A percentile compares a stretch with the other conserved stretches of the same genome.
Evolutionary conservation across 2,329 filamentous ascomycete species (phyloP).

Genomic region (Exophiala sideris): DNA sequence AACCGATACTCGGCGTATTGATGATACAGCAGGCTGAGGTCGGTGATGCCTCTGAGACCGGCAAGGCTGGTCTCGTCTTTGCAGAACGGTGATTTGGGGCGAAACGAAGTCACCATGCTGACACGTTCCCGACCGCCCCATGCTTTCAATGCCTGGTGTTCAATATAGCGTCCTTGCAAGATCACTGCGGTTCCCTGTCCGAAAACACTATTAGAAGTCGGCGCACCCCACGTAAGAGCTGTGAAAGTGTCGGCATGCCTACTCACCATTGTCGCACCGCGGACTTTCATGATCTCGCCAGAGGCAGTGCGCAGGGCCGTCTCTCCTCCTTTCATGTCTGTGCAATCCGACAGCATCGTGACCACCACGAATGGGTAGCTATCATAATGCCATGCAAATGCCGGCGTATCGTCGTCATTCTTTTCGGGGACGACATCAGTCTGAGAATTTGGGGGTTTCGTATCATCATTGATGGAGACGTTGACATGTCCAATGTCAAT

Average conservation of each 20-base stretch:
- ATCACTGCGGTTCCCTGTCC: conserved; percentile 59
- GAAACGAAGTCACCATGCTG: conserved; percentile 63
- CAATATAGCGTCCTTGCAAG: conserved; percentile 65
- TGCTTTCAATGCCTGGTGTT: conserved; percentile 60
- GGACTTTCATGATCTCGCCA: conserved; percentile 41
- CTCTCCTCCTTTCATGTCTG: conserved; percentile 35
- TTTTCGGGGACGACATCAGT: neutral
- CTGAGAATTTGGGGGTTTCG: conserved; percentile 21
- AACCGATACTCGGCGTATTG: conserved; percentile 61
- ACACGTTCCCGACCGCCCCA: conserved; percentile 59
- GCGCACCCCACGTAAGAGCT: neutral
- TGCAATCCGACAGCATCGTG: conserved; percentile 36
- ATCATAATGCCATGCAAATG: conserved; percentile 47
- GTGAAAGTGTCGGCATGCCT: neutral
- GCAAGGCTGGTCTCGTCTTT: conserved; percentile 55
- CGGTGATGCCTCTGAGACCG: conserved; percentile 44
- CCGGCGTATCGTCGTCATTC: conserved; percentile 30
- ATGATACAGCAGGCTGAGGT: conserved; percentile 56
- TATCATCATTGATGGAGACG: conserved; percentile 40
- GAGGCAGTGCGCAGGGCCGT: conserved; percentile 45
- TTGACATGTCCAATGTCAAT: conserved; percentile 60
- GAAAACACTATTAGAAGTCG: neutral
- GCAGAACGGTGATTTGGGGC: conserved; percentile 53
- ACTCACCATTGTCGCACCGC: conserved; percentile 32
- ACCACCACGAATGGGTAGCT: conserved; percentile 26